Conservation (phyloP, 106 monocot genomes). For the Triglochin maritima region DNA sequence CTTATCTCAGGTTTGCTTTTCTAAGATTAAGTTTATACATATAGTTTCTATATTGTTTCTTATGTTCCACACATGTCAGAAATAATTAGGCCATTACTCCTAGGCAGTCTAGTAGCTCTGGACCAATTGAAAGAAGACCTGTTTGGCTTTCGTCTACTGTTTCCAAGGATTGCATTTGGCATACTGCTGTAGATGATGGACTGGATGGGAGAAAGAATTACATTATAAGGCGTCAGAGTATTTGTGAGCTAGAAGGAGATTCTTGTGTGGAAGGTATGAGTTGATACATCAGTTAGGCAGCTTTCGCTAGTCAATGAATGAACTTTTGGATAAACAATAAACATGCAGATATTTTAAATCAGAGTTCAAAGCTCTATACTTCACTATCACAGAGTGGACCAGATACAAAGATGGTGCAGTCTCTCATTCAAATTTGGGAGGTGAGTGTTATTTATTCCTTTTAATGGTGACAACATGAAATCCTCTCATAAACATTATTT, state of each 20-base stretch:
- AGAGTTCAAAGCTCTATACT: slow-evolving; percentile 64
- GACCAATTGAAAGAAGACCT: slow-evolving; percentile 18
- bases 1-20: slow-evolving; percentile 14
- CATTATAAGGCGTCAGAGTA: slow-evolving; percentile 57
- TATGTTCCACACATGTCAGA: not conserved
- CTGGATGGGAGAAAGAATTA: slow-evolving; percentile 7
- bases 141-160: slow-evolving; percentile 68
- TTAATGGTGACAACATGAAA: not conserved
- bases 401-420: slow-evolving; percentile 85
- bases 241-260: slow-evolving; percentile 74
- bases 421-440: slow-evolving; percentile 93
- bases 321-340: no score
- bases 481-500: not conserved
- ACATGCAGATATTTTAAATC: slow-evolving; percentile 70
- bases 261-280: slow-evolving; percentile 54
- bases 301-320: not conserved
- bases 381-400: slow-evolving; percentile 73
- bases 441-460: slow-evolving; percentile 26
- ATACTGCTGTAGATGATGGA: slow-evolving; percentile 8
- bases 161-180: slow-evolving; percentile 35
- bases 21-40: not conserved
- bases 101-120: slow-evolving; percentile 37
- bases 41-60: not conserved
- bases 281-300: not conserved
- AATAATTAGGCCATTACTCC: slow-evolving; percentile 1